A percentile compares a stretch with the other conserved stretches of the same genome.
phyloP scores from a whole-genome alignment of 2,329 filamentous ascomycete species.

The Penicillium crustosum region DNA sequence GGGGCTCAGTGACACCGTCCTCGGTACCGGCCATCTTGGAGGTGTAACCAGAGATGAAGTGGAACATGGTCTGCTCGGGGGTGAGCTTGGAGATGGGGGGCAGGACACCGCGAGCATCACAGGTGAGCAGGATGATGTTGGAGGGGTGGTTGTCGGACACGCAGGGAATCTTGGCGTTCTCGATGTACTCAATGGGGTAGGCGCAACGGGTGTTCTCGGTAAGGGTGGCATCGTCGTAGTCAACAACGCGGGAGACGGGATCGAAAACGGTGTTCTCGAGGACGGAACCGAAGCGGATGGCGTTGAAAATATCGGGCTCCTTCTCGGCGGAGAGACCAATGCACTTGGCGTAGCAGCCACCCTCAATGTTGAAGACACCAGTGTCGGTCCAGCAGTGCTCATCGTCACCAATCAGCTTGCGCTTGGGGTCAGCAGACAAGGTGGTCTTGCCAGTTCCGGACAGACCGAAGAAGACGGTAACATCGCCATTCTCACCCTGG shows the following conservation, averaged over 20 bases:
- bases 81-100: constrained; percentile 97
- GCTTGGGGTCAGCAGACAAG: constrained; percentile 93
- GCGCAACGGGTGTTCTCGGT: constrained; percentile 98
- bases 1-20: constrained; percentile 92
- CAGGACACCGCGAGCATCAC: constrained; percentile 94
- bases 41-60: constrained; percentile 99
- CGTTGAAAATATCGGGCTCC: constrained; percentile 95
- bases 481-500: constrained; percentile 89
- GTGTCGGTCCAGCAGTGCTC: constrained; percentile 99
- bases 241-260: constrained; percentile 80
- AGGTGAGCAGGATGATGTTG: constrained; percentile 98
- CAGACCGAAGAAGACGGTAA: constrained; percentile 98
- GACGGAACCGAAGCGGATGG: constrained; percentile 95
- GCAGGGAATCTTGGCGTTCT: constrained; percentile 98
- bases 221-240: constrained; percentile 92
- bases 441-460: constrained; percentile 99
- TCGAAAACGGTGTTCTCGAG: constrained; percentile 99
- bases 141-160: constrained; percentile 80
- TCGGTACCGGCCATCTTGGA: constrained; percentile 99
- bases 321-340: constrained; percentile 97
- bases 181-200: constrained; percentile 98
- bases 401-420: constrained; percentile 93
- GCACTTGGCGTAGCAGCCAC: constrained; percentile 98
- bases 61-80: constrained; percentile 97
- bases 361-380: constrained; percentile 99